These are phyloP conservation scores for Fusarium gaditjirri DNA, from an alignment of 2,329 filamentous ascomycete species.

Conservation along the genomic window DNA sequence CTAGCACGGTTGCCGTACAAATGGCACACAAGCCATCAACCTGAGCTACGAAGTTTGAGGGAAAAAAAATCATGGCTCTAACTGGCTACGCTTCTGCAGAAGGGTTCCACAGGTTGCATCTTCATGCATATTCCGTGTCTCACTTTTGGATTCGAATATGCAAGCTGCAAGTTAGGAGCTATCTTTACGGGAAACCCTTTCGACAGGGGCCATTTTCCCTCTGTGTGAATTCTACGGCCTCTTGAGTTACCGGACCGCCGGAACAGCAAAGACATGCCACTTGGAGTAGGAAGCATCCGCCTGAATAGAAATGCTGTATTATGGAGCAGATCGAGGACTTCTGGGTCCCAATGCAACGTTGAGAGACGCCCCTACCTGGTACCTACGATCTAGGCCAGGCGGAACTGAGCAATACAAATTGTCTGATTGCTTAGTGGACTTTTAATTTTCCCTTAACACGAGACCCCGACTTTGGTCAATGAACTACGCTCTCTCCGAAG, in stretches of 20 bases:
- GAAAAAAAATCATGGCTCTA: background rate
- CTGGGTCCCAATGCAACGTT: conserved; percentile 12
- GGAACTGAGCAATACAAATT: background rate
- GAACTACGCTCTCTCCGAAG: background rate
- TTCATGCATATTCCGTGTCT: conserved; percentile 20
- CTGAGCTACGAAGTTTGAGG: conserved; percentile 5
- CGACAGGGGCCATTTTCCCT: background rate
- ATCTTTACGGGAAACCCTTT: conserved; percentile 32
- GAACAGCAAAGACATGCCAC: conserved; percentile 7
- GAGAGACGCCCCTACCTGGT: background rate
- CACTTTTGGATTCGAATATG: conserved; percentile 11
- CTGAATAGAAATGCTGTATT: background rate
- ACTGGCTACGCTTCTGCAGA: conserved; percentile 10
- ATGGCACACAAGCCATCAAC: background rate
- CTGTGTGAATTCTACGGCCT: background rate
- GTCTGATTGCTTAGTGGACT: background rate
- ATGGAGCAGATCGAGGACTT: background rate
- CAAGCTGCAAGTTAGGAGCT: conserved; percentile 29
- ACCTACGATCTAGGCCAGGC: background rate
- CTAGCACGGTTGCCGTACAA: background rate
- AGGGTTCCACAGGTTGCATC: conserved; percentile 22
- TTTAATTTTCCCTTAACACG: background rate
- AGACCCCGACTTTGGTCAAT: background rate
- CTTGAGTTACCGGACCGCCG: conserved; percentile 17
- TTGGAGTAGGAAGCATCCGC: background rate